phyloP scores from a whole-genome alignment of 192 early-diverging fungal genomes.

The Coemansia sp. region DNA sequence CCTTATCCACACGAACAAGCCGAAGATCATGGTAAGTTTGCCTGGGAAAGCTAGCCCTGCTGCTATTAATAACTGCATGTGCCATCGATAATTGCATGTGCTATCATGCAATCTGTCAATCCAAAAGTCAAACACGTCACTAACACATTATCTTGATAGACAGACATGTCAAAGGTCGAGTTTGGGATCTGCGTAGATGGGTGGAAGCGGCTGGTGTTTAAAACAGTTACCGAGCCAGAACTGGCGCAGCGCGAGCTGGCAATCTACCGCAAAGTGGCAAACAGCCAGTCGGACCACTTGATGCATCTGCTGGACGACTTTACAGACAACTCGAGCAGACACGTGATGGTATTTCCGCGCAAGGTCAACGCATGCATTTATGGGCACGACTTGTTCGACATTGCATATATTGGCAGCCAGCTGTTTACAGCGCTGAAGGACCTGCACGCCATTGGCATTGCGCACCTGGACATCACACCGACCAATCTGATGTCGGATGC shows the following conservation, averaged over 20 bases:
- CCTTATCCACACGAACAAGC: conserved; percentile 50
- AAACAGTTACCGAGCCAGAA: conserved; percentile 59
- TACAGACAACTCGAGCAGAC: conserved; percentile 57
- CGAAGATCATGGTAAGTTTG: conserved; percentile 54
- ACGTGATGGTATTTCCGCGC: conserved; percentile 65
- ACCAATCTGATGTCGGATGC: conserved; percentile 65
- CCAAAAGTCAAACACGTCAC: not conserved
- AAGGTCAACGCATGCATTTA: conserved; percentile 53
- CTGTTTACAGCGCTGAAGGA: conserved; percentile 60
- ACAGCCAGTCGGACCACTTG: conserved; percentile 46
- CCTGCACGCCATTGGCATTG: conserved; percentile 62
- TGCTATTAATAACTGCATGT: not conserved
- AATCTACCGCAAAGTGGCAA: conserved; percentile 53
- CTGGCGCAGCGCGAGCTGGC: conserved; percentile 59
- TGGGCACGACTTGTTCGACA: conserved; percentile 57
- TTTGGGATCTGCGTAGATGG: conserved; percentile 64
- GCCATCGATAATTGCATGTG: conserved; percentile 13
- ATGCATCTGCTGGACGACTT: conserved; percentile 65
- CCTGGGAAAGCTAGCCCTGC: not conserved
- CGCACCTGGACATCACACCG: conserved; percentile 69
- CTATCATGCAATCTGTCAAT: conserved; percentile 2
- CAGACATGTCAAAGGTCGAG: conserved; percentile 61
- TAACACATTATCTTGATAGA: conserved; percentile 37
- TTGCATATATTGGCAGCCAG: conserved; percentile 55
- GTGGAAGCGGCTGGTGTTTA: conserved; percentile 63